These are phyloP conservation scores for Pseudocercospora fijiensis DNA, from an alignment of 2,329 filamentous ascomycete genomes.

Conservation along the genomic window DNA sequence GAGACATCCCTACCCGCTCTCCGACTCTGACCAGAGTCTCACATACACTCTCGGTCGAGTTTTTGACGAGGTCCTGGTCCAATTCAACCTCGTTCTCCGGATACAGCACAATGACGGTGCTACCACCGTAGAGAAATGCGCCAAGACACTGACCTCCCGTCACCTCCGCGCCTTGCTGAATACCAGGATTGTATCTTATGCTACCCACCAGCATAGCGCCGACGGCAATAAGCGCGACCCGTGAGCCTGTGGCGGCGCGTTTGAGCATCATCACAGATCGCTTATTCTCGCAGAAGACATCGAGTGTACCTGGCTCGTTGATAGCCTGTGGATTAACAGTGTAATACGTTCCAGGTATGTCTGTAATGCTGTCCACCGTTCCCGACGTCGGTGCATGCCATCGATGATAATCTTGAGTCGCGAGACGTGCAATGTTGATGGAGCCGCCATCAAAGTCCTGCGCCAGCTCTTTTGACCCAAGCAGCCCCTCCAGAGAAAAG, in stretches of 20 bases:
- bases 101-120: conserved; percentile 45
- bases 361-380: conserved; percentile 37
- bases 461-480: conserved; percentile 35
- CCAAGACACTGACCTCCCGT: conserved; percentile 44
- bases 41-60: conserved; percentile 40
- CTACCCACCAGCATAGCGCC: conserved; percentile 48
- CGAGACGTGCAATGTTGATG: conserved; percentile 44
- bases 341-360: conserved; percentile 44
- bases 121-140: conserved; percentile 46
- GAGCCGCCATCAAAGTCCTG: conserved; percentile 39
- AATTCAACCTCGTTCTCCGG: conserved; percentile 40
- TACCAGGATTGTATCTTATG: conserved; percentile 43
- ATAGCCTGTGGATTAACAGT: conserved; percentile 48
- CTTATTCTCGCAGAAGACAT: conserved; percentile 48
- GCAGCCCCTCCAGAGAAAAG: conserved; percentile 40
- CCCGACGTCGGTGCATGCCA: conserved; percentile 43
- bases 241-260: conserved; percentile 32
- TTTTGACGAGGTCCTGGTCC: conserved; percentile 43
- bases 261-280: conserved; percentile 43
- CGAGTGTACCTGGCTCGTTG: conserved; percentile 41
- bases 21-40: conserved; percentile 46
- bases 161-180: conserved; percentile 38
- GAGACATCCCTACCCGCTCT: conserved; percentile 33
- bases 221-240: conserved; percentile 43
- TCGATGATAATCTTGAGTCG: conserved; percentile 46